Conservation (phyloP, 1,284 basidiomycete genomes). For the Trametes versicolor region DNA sequence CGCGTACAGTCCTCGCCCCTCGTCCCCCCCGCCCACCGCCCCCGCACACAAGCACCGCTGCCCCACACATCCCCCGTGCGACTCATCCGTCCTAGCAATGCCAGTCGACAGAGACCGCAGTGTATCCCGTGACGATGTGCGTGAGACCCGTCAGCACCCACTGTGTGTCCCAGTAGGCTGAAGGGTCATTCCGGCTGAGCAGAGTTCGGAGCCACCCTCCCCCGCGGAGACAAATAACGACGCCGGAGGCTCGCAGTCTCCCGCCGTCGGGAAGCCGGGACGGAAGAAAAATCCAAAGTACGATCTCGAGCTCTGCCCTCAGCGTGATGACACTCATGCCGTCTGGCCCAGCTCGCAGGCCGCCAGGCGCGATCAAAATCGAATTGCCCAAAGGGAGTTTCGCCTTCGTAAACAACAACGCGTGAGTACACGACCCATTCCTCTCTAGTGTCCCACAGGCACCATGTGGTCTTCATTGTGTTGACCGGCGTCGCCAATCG, state of each 20-base stretch:
- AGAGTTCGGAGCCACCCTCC: conserved; percentile 74
- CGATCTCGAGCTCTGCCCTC: conserved; percentile 40
- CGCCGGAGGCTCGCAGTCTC: conserved; percentile 36
- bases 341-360: conserved; percentile 74
- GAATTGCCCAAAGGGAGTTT: conserved; percentile 94
- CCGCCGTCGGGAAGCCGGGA: conserved; percentile 69
- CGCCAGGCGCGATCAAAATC: conserved; percentile 88
- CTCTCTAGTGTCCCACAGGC: conserved; percentile 17
- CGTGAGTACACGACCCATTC: conserved; percentile 48
- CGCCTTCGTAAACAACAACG: conserved; percentile 89
- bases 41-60: conserved; percentile 3
- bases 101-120: conserved; percentile 62
- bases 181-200: conserved; percentile 17
- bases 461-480: conserved; percentile 7
- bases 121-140: conserved; percentile 66
- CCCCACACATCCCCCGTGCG: conserved; percentile 5
- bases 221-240: conserved; percentile 48
- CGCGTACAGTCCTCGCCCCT: conserved; percentile 8
- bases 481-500: conserved; percentile 20
- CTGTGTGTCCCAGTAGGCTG: conserved; percentile 15
- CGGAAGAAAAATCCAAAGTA: conserved; percentile 89
- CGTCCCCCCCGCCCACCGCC: conserved; percentile 19
- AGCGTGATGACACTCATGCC: conserved; percentile 47
- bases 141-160: conserved; percentile 3
- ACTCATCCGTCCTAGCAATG: conserved; percentile 27